A percentile compares a stretch with the other conserved stretches of the same genome.
Conservation (phyloP, 306 rosid genomes). For the Oemleria cerasiformis region DNA sequence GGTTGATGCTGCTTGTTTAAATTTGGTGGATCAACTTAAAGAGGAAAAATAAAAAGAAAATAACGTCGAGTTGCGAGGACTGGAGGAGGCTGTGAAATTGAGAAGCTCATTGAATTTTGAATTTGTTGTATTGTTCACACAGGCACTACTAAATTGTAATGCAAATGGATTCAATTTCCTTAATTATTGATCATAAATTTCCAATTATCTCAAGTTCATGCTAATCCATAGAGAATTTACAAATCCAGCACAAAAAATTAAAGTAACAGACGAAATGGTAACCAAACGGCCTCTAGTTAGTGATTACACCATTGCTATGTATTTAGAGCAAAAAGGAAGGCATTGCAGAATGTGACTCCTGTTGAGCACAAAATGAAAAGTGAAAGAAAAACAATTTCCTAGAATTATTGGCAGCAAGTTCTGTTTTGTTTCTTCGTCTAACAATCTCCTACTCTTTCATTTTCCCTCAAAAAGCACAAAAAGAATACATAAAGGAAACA, state of each 20-base stretch:
- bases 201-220: too few relatives aligned
- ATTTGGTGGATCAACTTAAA: slow-evolving; percentile 7
- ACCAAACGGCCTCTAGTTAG: too few relatives aligned
- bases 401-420: slow-evolving; percentile 38
- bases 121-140: neutral
- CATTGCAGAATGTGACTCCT: neutral
- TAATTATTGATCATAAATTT: too few relatives aligned
- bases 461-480: slow-evolving; percentile 22
- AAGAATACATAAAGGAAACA: neutral
- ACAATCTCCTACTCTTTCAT: slow-evolving; percentile 27
- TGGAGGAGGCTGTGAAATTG: neutral
- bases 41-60: neutral
- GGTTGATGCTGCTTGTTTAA: slow-evolving; percentile 16
- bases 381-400: slow-evolving; percentile 16
- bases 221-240: too few relatives aligned
- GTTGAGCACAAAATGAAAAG: neutral
- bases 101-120: neutral
- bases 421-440: slow-evolving; percentile 8
- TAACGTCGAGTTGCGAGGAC: neutral
- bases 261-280: too few relatives aligned
- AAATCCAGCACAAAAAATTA: too few relatives aligned
- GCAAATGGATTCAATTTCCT: too few relatives aligned
- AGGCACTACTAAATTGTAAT: too few relatives aligned
- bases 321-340: too few relatives aligned
- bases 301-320: too few relatives aligned